Base-by-base conservation (phyloP, 2,329 filamentous ascomycete species). In the Bipolaris gigantea region DNA sequence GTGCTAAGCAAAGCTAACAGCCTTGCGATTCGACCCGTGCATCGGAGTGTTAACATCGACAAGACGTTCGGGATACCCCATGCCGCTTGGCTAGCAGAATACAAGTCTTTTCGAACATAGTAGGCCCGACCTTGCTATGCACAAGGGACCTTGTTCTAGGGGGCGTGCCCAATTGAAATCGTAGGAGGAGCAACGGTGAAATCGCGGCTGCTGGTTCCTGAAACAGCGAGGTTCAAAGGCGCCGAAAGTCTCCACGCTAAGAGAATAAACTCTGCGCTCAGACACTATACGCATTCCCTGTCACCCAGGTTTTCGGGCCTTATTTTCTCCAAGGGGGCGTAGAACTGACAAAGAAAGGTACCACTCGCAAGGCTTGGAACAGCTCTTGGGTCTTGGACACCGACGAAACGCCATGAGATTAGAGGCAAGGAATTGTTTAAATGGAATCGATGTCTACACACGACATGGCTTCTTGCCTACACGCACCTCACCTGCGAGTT, bases 221-320 rank as follows among this genome's bases (percentile, higher is more conserved):
- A 57, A 57, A 57, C 55, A 18, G 36, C 42, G 32, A 40, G 25
- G 46, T 5, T 23, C 18, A 18, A 21, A 47, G 55, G 53, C 51
- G 51, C 51, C 55, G 51, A 54, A 33, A 18, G 33, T 5, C 30
- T 10, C 8, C 18, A 11, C 47, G 32, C 51, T 55, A 51, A 40
- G 8, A 4, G 10, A 45, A 44, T 43, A 51, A 45, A 57, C 43
- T 46, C 27, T 27, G 39, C 49, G 44, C 49, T 39, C 42, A 16
- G 40, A 44, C 39, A 43, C 30, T 18, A 30, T 6, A n/a, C 21
- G 27, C 39, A 42, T 9, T 33, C 16, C 21, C 19, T 23, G 34
- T 38, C 51, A 47, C 42, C 27, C 27, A 30, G 36, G 34, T 19
- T 47, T 54, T 54, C 45, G 47, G 51, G 34, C 47, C 51, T 38